Percentiles rank a stretch among this genome's conserved stretches.
Conservation (phyloP, 2,329 filamentous ascomycete species). For the Stagonosporopsis tanaceti region DNA sequence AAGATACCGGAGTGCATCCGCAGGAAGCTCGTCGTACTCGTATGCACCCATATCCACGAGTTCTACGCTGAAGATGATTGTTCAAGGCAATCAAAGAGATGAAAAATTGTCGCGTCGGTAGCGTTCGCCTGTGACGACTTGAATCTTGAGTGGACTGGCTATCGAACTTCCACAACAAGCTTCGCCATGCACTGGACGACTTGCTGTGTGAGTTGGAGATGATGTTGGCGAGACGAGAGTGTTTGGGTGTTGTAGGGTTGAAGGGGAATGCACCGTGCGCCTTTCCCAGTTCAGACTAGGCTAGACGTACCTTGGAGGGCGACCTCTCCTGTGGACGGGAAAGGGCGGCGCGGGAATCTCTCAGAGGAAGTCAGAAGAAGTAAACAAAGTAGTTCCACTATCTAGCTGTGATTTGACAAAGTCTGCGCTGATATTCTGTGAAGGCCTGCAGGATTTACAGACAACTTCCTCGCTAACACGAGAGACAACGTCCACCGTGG, state of each 20-base stretch:
- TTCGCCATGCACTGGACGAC: background rate
- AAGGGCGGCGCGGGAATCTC: no score
- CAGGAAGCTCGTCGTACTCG: background rate
- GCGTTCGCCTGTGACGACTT: background rate
- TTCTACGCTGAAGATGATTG: background rate
- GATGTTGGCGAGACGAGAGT: background rate
- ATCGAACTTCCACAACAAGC: background rate
- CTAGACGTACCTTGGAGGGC: background rate
- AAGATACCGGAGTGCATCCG: conserved; percentile 3
- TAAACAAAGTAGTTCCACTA: no score
- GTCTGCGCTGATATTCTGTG: no score
- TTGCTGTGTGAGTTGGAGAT: background rate
- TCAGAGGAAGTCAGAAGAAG: no score
- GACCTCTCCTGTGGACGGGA: background rate
- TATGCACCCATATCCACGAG: background rate
- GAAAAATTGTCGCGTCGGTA: background rate
- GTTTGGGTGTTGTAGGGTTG: background rate
- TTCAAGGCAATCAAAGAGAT: background rate
- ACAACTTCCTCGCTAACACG: no score
- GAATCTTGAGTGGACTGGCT: background rate
- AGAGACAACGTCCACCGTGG: no score
- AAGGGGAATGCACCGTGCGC: no score
- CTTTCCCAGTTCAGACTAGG: background rate
- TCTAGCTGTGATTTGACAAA: no score
- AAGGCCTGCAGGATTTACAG: no score